phyloP scores from a whole-genome alignment of 73 alveolate species.

The Symbiodinium natans region DNA sequence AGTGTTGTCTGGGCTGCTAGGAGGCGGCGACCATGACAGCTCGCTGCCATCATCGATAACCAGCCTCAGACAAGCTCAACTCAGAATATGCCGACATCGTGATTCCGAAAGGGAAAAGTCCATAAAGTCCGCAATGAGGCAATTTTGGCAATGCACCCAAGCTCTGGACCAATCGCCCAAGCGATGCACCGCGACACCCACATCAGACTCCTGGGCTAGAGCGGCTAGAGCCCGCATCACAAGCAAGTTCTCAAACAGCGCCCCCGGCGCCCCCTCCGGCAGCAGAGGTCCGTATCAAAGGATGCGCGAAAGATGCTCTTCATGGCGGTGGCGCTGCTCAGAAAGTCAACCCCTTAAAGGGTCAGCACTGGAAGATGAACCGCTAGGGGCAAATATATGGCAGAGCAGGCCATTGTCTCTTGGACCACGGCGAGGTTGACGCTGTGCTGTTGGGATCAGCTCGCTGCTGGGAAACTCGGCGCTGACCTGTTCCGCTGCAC shows the following conservation, averaged over 20 bases:
- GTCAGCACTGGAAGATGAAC: too few species aligned
- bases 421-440: constrained; percentile 57
- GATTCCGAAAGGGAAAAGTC: not conserved
- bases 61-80: not conserved
- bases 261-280: too few species aligned
- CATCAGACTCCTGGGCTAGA: constrained; percentile 41
- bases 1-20: constrained; percentile 45
- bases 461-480: constrained; percentile 67
- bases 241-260: not conserved
- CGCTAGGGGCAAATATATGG: not conserved
- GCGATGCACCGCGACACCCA: constrained; percentile 73
- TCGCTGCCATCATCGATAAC: constrained; percentile 90
- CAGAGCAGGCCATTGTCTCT: not conserved
- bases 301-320: constrained; percentile 80
- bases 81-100: not conserved
- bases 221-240: not conserved
- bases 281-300: constrained; percentile 51
- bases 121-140: not conserved
- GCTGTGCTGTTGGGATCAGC: constrained; percentile 73
- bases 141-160: not conserved
- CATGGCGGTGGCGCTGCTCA: constrained; percentile 87
- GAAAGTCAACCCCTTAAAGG: constrained; percentile 39
- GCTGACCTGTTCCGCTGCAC: constrained; percentile 19
- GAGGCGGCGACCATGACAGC: constrained; percentile 73
- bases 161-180: constrained; percentile 55